These are phyloP conservation scores for Pythium volutum DNA, from an alignment of 352 stramenopile genomes.

Conservation along the genomic window DNA sequence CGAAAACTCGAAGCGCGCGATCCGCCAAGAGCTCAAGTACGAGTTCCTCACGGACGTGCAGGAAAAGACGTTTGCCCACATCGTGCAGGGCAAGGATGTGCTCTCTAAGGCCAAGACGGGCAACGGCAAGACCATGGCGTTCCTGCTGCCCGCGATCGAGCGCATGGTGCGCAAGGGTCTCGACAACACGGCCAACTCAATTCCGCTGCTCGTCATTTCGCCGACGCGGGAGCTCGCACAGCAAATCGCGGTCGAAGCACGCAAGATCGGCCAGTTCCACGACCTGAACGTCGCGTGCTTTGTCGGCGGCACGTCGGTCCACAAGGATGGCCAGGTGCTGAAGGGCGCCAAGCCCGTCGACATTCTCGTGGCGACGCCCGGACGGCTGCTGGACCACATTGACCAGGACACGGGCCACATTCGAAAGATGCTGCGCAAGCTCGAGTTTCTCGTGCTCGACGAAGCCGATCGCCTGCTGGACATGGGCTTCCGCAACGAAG, in stretches of 20 bases:
- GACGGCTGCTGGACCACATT: conserved; percentile 95
- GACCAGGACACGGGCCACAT: conserved; percentile 90
- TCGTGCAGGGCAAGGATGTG: conserved; percentile 72
- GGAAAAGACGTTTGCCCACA: conserved; percentile 53
- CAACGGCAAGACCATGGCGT: conserved; percentile 82
- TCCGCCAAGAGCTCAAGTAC: conserved; percentile 65
- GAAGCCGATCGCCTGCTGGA: conserved; percentile 96
- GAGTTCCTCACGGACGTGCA: conserved; percentile 85
- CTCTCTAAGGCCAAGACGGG: conserved; percentile 83
- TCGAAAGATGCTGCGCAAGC: conserved; percentile 41
- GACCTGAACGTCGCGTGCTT: conserved; percentile 59
- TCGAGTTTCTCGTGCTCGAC: conserved; percentile 86
- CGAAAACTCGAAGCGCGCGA: conserved; percentile 36
- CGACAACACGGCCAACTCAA: conserved; percentile 26
- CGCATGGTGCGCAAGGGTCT: conserved; percentile 67
- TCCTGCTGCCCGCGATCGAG: conserved; percentile 57
- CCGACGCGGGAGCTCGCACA: conserved; percentile 89
- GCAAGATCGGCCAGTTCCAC: conserved; percentile 87
- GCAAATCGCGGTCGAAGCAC: conserved; percentile 90
- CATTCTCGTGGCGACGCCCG: conserved; percentile 96
- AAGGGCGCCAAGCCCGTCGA: conserved; percentile 51
- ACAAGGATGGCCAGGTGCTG: conserved; percentile 49
- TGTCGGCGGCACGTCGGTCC: conserved; percentile 90
- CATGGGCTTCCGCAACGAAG: conserved; percentile 93
- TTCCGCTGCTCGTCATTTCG: conserved; percentile 84